Conservation (phyloP, 2,329 filamentous ascomycete species). For the Alternaria rosae region DNA sequence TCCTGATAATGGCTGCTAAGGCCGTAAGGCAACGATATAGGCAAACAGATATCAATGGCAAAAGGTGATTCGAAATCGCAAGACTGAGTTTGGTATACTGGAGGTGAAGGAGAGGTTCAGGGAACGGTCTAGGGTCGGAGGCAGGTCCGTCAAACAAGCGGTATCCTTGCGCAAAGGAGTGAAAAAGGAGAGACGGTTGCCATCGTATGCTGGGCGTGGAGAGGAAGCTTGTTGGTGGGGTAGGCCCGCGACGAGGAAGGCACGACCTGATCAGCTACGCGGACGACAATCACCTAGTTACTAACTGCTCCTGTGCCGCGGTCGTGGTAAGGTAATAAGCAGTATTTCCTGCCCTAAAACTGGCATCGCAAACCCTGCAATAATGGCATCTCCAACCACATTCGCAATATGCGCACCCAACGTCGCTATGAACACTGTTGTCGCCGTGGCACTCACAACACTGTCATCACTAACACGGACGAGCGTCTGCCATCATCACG, state of each 20-base stretch:
- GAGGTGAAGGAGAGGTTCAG: background rate
- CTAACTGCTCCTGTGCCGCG: no score
- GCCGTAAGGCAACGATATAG: constrained; percentile 18
- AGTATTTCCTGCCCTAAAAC: no score
- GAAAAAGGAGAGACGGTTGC: background rate
- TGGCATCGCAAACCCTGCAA: no score
- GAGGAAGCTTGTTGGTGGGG: background rate
- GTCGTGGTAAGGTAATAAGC: no score
- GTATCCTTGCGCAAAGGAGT: background rate
- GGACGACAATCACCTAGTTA: no score
- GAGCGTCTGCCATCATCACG: no score
- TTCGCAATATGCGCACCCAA: no score
- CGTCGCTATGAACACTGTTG: no score
- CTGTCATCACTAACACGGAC: no score
- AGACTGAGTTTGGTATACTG: no score
- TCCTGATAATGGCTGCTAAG: constrained; percentile 8
- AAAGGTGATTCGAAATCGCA: constrained; percentile 29
- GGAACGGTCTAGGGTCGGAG: background rate
- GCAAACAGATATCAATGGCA: constrained; percentile 5
- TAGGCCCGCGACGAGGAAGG: background rate
- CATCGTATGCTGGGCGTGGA: background rate
- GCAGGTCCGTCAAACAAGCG: background rate
- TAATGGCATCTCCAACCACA: no score
- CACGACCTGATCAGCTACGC: background rate
- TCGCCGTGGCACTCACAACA: no score